Conservation (phyloP, 176 grass and related monocot genomes). For the Echinochloa phyllopogon region DNA sequence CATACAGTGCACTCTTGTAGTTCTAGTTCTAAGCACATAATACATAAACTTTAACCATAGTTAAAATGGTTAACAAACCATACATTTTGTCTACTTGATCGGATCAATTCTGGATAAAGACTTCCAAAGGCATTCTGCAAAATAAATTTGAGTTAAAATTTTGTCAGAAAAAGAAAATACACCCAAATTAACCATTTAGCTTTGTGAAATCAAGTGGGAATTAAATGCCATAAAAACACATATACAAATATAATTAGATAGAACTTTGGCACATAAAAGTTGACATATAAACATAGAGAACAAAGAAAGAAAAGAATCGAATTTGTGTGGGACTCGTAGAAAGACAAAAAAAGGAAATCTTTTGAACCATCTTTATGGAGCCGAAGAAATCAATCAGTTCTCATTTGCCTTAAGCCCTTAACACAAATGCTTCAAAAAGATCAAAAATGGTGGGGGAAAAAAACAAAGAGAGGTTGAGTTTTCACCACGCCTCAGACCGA, state of each 20-base stretch:
- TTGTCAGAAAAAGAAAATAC: background rate
- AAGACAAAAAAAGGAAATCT: background rate
- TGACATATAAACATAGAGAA: background rate
- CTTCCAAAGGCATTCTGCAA: background rate
- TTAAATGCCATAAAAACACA: background rate
- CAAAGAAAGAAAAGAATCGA: background rate
- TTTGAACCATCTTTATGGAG: background rate
- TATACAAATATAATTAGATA: background rate
- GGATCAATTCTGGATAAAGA: background rate
- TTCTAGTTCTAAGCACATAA: background rate
- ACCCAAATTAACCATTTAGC: background rate
- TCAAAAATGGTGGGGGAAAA: background rate
- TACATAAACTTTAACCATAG: background rate
- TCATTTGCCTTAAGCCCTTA: background rate
- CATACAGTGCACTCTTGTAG: too few species aligned
- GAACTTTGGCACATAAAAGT: background rate
- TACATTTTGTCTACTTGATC: background rate
- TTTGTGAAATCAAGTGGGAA: background rate
- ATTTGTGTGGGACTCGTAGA: background rate
- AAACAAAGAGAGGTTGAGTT: background rate
- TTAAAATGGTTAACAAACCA: background rate
- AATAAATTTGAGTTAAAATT: background rate
- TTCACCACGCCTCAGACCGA: background rate
- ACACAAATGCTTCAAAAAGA: background rate
- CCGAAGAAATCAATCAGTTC: background rate